phyloP scores from a whole-genome alignment of 2,329 filamentous ascomycete species.

The Dactylellina parvicollis region DNA sequence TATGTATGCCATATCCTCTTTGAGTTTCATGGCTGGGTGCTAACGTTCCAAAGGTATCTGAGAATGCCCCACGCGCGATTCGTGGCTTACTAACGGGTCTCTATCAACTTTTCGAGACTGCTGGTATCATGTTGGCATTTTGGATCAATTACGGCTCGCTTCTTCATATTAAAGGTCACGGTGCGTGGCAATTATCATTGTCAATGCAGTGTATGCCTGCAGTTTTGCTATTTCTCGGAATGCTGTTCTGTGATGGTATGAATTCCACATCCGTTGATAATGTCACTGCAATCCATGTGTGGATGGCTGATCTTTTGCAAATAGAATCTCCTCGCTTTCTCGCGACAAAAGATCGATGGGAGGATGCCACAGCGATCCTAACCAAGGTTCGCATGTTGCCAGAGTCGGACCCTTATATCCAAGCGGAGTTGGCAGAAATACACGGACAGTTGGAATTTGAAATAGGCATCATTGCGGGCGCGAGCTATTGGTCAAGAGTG shows the following conservation, averaged over 20 bases:
- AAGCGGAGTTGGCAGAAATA: conserved; percentile 71
- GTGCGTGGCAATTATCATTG: conserved; percentile 71
- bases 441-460: conserved; percentile 71
- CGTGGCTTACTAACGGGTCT: conserved; percentile 70
- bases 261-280: background rate
- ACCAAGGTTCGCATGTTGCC: conserved; percentile 69
- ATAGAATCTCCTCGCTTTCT: conserved; percentile 75
- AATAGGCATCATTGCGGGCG: conserved; percentile 66
- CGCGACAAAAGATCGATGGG: conserved; percentile 74
- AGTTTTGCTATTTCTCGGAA: conserved; percentile 69
- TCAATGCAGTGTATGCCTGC: conserved; percentile 73
- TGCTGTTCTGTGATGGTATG: conserved; percentile 66
- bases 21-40: background rate
- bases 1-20: conserved; percentile 60
- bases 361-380: conserved; percentile 70
- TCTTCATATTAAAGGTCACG: conserved; percentile 64
- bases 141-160: conserved; percentile 69
- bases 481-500: conserved; percentile 68
- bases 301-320: conserved; percentile 54
- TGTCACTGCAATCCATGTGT: background rate
- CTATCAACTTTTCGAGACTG: conserved; percentile 63
- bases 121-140: conserved; percentile 62
- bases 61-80: conserved; percentile 69
- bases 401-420: conserved; percentile 67
- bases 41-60: conserved; percentile 42